Evolutionary conservation across 1,284 basidiomycete genomes (phyloP), one percentile per base, ranked within the genome.

Genomic region (Pseudozyma pruni): DNA sequence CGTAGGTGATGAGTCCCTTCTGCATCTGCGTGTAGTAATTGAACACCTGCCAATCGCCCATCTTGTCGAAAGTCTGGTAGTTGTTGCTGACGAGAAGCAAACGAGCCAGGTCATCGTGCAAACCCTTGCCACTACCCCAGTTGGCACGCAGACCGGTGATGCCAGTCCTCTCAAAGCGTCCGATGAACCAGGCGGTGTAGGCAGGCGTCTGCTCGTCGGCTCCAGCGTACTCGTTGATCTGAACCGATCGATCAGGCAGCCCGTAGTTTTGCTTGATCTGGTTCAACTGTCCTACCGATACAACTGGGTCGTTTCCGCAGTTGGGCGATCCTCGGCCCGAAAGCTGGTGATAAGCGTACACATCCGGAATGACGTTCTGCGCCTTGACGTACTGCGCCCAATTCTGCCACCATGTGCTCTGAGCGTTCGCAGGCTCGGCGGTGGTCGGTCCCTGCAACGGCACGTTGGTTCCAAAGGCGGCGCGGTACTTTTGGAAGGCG

Each of bases 221-320:
- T 3, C 9, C 7, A 8, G 41, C 50, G 33, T 38, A 53, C 42
- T 53, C 43, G 52, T 54, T 54, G 52, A 46, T 54, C 52, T 54
- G 52, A 20, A 54, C 43, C 14, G 42, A 37, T 8, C 43, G 23
- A 20, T 39, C 43, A 0, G 37, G 42, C 6, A 54, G 43, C 8
- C 52, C 52, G 27, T 54, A 46, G 2, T 8, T 25, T 4, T 16
- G 1, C 16, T 40, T 31, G 25, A 46, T 19, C n/a, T 29, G n/a
- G 5, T 45, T 14, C 4, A 54, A 17, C 3, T 40, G 27, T 2
- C 11, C 25, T 10, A 29, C 13, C 11, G 43, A 46, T 8, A 25
- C 16, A 22, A 54, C 43, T 7, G 43, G 52, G 17, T 54, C 52
- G 43, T 54, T 54, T 37, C 34, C 29, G 29, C 37, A 40, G 35